Base-by-base conservation (phyloP, 2,329 filamentous ascomycete species). In the Truncatella angustata region DNA sequence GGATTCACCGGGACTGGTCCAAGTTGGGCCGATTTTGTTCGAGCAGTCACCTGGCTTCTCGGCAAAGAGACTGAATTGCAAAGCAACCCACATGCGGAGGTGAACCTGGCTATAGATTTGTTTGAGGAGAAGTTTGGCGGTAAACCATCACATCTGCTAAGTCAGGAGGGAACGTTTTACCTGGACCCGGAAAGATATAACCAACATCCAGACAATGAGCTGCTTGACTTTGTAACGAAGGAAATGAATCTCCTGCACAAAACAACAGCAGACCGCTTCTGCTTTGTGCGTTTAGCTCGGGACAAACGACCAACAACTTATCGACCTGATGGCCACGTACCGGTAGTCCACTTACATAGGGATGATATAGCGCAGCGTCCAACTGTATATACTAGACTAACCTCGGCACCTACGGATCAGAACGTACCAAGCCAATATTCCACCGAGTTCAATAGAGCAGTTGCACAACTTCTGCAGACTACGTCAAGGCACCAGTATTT, bases 251-350 rank as follows among this genome's bases (percentile, higher is more conserved):
- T 14, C 21, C 12, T 23, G 7, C 21, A 50, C 7, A 7, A 42
- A 10, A 11, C 16, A 12, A 28, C 21, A 18, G 18, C 14, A 16
- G 10, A 50, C 12, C 21, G 36, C 14, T 24, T 36, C 10, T 51
- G 49, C 28, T 51, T 51, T 20, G 39, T 51, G 37, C 49, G 49
- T n/a, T n/a, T 44, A 5, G 39, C 20, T 3, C 12, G 26, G 5
- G 49, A 51, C 12, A 9, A 20, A 28, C 26, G 28, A 5, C 37
- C 49, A 14, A 7, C 28, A 9, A 28, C 26, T 12, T 39, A 10
- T 43, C 48, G 24, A 24, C 14, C 32, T n/a, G n/a, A n/a, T n/a
- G n/a, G n/a, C n/a, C n/a, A n/a, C n/a, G n/a, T n/a, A n/a, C n/a
- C n/a, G n/a, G n/a, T n/a, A n/a, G n/a, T n/a, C n/a, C n/a, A n/a